Conservation (phyloP, 1,284 basidiomycete genomes). For the Testicularia cyperi region DNA sequence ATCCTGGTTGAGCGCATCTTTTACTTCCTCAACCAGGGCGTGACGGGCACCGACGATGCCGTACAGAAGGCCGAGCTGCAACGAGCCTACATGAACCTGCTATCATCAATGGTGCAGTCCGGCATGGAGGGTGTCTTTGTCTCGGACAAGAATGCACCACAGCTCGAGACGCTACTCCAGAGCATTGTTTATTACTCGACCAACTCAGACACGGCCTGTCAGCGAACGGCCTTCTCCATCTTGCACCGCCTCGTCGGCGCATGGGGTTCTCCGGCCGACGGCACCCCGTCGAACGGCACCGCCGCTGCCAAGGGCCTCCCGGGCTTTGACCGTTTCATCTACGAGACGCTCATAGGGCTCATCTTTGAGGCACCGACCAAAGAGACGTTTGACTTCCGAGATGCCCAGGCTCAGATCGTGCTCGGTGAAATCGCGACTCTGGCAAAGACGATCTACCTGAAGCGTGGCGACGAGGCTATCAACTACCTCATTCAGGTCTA, state of each 20-base stretch:
- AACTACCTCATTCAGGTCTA: slow-evolving; percentile 78
- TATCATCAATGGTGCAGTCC: slow-evolving; percentile 75
- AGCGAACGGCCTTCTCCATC: slow-evolving; percentile 80
- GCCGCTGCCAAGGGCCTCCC: slow-evolving; percentile 70
- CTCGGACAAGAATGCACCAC: slow-evolving; percentile 78
- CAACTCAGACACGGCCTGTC: slow-evolving; percentile 63
- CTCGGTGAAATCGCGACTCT: slow-evolving; percentile 57
- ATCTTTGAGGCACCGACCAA: slow-evolving; percentile 80
- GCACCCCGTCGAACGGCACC: slow-evolving; percentile 12
- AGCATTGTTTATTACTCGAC: slow-evolving; percentile 64
- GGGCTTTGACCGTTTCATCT: slow-evolving; percentile 90
- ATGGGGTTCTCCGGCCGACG: slow-evolving; percentile 67
- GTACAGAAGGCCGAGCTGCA: slow-evolving; percentile 82
- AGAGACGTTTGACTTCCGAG: slow-evolving; percentile 80
- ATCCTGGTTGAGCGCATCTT: slow-evolving; percentile 84
- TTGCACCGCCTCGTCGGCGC: slow-evolving; percentile 70
- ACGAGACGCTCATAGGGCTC: slow-evolving; percentile 79
- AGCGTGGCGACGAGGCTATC: slow-evolving; percentile 79
- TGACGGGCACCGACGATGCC: slow-evolving; percentile 86
- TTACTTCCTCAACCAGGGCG: slow-evolving; percentile 76
- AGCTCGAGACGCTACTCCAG: slow-evolving; percentile 76
- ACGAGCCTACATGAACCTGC: slow-evolving; percentile 81
- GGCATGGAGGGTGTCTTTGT: slow-evolving; percentile 82
- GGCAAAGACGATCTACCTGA: slow-evolving; percentile 77
- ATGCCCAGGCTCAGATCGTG: slow-evolving; percentile 68